phyloP scores from a whole-genome alignment of 345 rosid species.

The Lagerstroemia speciosa region DNA sequence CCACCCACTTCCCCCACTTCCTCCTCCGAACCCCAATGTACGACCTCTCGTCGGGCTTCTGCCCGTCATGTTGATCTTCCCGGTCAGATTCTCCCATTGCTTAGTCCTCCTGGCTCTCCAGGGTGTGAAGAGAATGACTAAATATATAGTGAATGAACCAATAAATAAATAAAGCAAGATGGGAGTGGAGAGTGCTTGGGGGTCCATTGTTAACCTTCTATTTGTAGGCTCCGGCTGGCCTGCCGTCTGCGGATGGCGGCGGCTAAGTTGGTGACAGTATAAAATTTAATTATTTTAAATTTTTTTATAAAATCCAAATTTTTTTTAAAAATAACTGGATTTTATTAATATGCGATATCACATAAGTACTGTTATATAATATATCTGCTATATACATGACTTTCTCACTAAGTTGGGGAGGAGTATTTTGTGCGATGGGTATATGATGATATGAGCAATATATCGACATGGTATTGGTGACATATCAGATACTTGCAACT shows the following conservation, averaged over 20 bases:
- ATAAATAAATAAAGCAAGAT: too few relatives aligned
- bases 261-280: slow-evolving; percentile 54
- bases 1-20: slow-evolving; percentile 82
- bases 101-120: neutral
- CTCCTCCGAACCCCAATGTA: slow-evolving; percentile 57
- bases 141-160: neutral
- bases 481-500: too few relatives aligned
- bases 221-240: slow-evolving; percentile 14
- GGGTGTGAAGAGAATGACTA: neutral
- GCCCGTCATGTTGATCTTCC: neutral
- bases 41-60: slow-evolving; percentile 21
- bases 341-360: too few relatives aligned
- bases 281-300: too few relatives aligned
- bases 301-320: too few relatives aligned
- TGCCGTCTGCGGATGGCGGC: slow-evolving; percentile 15
- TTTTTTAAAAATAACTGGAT: too few relatives aligned
- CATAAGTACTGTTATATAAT: too few relatives aligned
- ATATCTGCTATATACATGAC: too few relatives aligned
- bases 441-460: too few relatives aligned
- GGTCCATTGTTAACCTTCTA: neutral
- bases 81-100: neutral
- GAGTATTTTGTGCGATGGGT: too few relatives aligned
- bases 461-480: too few relatives aligned
- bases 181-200: neutral
- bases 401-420: too few relatives aligned